Conservation (phyloP, 345 rosid genomes). For the Bruguiera sexangula region DNA sequence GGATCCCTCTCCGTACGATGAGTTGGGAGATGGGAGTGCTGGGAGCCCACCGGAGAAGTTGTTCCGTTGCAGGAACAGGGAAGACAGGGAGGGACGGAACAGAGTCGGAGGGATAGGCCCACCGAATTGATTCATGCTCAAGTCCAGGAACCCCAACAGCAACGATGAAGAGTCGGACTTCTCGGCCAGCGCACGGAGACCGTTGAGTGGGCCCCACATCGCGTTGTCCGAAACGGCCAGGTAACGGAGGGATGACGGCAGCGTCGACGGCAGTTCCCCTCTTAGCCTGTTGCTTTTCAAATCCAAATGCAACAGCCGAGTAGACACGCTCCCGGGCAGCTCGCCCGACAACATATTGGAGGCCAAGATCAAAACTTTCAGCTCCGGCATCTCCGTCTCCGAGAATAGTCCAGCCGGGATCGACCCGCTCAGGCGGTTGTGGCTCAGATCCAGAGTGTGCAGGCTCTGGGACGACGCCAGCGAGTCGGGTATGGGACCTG, state of each 20-base stretch:
- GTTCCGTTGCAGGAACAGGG: constrained; percentile 77
- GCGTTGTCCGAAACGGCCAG: constrained; percentile 53
- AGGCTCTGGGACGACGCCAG: constrained; percentile 43
- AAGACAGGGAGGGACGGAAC: constrained; percentile 46
- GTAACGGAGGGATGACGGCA: constrained; percentile 71
- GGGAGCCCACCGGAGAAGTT: constrained; percentile 65
- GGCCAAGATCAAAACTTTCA: constrained; percentile 50
- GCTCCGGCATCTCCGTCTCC: neutral
- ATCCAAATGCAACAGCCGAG: constrained; percentile 66
- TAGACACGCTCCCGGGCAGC: constrained; percentile 33
- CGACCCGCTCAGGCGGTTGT: constrained; percentile 63
- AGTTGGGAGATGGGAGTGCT: neutral
- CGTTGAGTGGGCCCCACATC: constrained; percentile 64
- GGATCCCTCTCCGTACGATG: constrained; percentile 51
- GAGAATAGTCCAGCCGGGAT: constrained; percentile 46
- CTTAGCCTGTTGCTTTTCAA: constrained; percentile 48
- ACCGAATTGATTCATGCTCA: constrained; percentile 72
- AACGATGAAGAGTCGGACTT: neutral
- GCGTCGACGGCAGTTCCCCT: constrained; percentile 45
- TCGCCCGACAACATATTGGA: constrained; percentile 47
- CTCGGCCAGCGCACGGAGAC: constrained; percentile 40
- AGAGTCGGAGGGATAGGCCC: constrained; percentile 66
- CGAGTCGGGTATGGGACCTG: constrained; percentile 64
- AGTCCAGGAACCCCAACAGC: constrained; percentile 54
- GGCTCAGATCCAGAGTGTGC: constrained; percentile 79